Conservation (phyloP, 768 basidiomycete genomes). For the Naganishia vishniacii region DNA sequence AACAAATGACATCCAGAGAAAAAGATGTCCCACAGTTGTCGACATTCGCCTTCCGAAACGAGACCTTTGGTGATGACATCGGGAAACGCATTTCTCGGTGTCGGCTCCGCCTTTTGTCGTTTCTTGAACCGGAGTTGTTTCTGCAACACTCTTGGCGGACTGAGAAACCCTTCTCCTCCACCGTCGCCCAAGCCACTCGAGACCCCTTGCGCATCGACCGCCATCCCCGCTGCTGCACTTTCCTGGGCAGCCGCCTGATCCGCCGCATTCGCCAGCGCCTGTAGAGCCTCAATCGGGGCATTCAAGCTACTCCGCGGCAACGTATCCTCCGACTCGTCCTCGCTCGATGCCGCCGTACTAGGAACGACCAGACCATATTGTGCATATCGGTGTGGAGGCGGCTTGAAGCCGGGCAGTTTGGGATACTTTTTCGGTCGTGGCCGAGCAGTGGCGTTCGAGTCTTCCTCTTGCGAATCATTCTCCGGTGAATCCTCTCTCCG, state of each 20-base stretch:
- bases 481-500: conserved; percentile 12
- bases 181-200: conserved; percentile 37
- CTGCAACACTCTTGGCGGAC: conserved; percentile 23
- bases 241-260: conserved; percentile 64
- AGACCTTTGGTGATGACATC: conserved; percentile 62
- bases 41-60: conserved; percentile 75
- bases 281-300: conserved; percentile 88
- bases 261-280: conserved; percentile 89
- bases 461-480: conserved; percentile 22
- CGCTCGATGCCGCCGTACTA: conserved; percentile 67
- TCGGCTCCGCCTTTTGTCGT: conserved; percentile 44
- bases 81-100: conserved; percentile 47
- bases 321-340: conserved; percentile 86
- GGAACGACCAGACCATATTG: conserved; percentile 66
- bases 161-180: conserved; percentile 21
- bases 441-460: conserved; percentile 3
- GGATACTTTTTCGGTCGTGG: conserved; percentile 58
- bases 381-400: conserved; percentile 86
- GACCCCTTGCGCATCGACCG: conserved; percentile 60
- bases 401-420: conserved; percentile 82
- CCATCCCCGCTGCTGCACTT: conserved; percentile 49
- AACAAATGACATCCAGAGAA: conserved; percentile 94
- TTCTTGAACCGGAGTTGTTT: conserved; percentile 37
- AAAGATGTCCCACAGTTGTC: conserved; percentile 89
- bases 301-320: conserved; percentile 75